A percentile compares a stretch with the other conserved stretches of the same genome.
Evolutionary conservation across 345 rosid genomes (phyloP).

Genomic region (Populus pruinosa): DNA sequence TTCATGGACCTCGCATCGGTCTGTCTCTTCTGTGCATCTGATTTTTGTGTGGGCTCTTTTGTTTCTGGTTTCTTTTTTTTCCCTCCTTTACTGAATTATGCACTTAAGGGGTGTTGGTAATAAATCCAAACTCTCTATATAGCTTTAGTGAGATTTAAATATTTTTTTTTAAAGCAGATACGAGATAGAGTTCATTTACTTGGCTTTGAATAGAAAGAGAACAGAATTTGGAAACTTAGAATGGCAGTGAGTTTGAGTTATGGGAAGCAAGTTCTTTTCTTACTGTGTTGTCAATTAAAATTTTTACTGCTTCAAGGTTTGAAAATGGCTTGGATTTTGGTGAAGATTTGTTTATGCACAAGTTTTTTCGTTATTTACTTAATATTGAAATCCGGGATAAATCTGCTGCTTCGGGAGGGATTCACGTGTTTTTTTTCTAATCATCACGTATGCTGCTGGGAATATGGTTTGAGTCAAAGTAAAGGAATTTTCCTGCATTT

Average conservation of each 20-base stretch:
- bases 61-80: neutral
- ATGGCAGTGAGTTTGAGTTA: neutral
- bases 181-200: neutral
- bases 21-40: neutral
- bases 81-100: too few relatives aligned
- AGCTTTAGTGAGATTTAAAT: too few relatives aligned
- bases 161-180: neutral
- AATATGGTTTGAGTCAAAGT: slow-evolving; percentile 19
- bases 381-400: neutral
- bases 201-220: neutral
- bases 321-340: neutral
- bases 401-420: neutral
- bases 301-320: neutral
- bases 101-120: too few relatives aligned
- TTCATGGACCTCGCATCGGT: slow-evolving; percentile 63
- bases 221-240: neutral
- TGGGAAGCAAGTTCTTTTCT: neutral
- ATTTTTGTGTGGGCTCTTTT: neutral
- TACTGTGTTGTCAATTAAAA: neutral
- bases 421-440: neutral
- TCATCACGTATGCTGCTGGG: neutral
- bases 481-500: slow-evolving; percentile 15
- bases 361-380: neutral
- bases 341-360: neutral
- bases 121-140: too few relatives aligned